Conservation (phyloP, 2,329 filamentous ascomycete species). For the Sphaerulina musiva region DNA sequence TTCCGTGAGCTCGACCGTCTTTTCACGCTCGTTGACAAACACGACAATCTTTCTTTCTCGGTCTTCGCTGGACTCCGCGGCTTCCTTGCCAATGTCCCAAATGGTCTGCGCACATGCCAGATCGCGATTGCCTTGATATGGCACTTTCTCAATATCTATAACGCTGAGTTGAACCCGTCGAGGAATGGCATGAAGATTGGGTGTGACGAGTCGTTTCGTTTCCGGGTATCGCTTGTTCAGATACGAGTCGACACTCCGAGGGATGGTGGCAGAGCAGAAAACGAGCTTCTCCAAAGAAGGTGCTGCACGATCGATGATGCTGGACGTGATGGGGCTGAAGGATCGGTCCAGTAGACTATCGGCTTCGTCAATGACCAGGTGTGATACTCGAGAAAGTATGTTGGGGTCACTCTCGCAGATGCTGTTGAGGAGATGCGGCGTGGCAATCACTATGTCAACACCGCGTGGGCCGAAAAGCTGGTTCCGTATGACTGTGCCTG, state of each 20-base stretch:
- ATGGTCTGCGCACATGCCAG: conserved; percentile 92
- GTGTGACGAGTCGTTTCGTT: conserved; percentile 80
- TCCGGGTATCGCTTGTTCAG: conserved; percentile 76
- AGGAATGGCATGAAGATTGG: conserved; percentile 92
- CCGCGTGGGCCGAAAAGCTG: conserved; percentile 74
- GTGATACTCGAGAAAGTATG: conserved; percentile 80
- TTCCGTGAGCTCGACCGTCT: conserved; percentile 69
- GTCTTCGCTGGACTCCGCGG: conserved; percentile 49
- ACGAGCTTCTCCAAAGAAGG: conserved; percentile 81
- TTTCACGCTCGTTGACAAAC: conserved; percentile 94
- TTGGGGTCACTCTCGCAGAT: conserved; percentile 88
- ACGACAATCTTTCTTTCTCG: conserved; percentile 82
- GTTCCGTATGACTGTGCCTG: conserved; percentile 71
- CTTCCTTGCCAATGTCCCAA: conserved; percentile 82
- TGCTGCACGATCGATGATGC: conserved; percentile 71
- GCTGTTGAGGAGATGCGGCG: conserved; percentile 80
- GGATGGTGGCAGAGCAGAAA: conserved; percentile 93
- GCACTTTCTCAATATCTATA: conserved; percentile 84
- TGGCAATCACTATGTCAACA: conserved; percentile 79
- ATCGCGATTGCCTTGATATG: conserved; percentile 86
- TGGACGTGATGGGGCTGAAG: conserved; percentile 75
- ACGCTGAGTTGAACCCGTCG: conserved; percentile 90
- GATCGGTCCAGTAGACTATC: conserved; percentile 92
- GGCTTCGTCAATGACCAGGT: conserved; percentile 89
- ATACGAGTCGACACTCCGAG: conserved; percentile 76